Evolutionary conservation across 805 yeast species (phyloP).

Genomic region (Tetrapisispora taiwanensis): DNA sequence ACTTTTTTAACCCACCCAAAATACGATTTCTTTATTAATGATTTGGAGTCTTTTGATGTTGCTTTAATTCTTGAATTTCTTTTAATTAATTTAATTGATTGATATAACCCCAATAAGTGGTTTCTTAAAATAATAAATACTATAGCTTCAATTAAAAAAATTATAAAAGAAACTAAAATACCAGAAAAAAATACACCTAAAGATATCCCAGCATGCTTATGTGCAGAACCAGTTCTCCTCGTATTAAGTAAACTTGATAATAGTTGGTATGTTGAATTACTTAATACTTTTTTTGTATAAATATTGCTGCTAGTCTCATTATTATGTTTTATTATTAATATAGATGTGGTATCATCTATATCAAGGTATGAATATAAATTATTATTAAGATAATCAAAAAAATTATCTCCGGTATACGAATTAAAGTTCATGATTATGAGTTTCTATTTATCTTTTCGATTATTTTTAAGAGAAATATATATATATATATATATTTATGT

Average conservation of each 20-base stretch:
- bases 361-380: conserved; percentile 11
- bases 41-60: not conserved
- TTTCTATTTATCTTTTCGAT: too few species aligned
- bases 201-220: conserved; percentile 47
- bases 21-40: not conserved
- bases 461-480: too few species aligned
- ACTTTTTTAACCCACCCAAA: conserved; percentile 48
- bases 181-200: conserved; percentile 47
- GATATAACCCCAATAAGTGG: conserved; percentile 38
- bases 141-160: conserved; percentile 44
- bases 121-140: conserved; percentile 33
- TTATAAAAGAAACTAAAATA: conserved; percentile 41
- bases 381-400: conserved; percentile 6
- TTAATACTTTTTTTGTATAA: conserved; percentile 6
- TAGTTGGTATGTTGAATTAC: conserved; percentile 10
- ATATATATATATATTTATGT: too few species aligned
- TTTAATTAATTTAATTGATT: conserved; percentile 35
- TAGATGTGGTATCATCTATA: conserved; percentile 10
- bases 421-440: not conserved
- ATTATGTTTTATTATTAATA: conserved; percentile 9
- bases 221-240: conserved; percentile 50
- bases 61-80: conserved; percentile 15
- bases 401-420: not conserved
- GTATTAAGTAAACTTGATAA: conserved; percentile 35
- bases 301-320: not conserved